phyloP scores from a whole-genome alignment of 1,284 basidiomycete genomes.

The Sphagnurus paluster region DNA sequence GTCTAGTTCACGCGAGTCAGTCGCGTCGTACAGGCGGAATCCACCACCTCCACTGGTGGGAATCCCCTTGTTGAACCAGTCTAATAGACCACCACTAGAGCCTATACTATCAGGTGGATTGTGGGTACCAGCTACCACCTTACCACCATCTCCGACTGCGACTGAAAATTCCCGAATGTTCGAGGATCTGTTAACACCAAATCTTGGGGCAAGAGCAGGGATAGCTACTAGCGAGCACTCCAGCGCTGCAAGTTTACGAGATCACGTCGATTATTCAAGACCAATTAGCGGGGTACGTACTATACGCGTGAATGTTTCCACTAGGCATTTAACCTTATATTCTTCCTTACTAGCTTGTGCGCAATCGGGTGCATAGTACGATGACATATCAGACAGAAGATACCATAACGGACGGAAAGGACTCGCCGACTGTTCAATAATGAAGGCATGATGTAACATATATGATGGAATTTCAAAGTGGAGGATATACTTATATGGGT shows the following conservation, averaged over 20 bases:
- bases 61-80: neutral
- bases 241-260: slow-evolving; percentile 21
- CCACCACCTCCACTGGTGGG: neutral
- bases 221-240: slow-evolving; percentile 17
- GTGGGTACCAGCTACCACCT: slow-evolving; percentile 14
- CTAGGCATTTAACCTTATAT: neutral
- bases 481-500: no score
- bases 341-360: slow-evolving; percentile 14
- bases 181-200: slow-evolving; percentile 20
- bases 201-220: slow-evolving; percentile 11
- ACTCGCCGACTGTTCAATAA: neutral
- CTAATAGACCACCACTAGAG: slow-evolving; percentile 4
- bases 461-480: no score
- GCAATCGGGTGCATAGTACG: slow-evolving; percentile 20
- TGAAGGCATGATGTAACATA: neutral
- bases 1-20: slow-evolving; percentile 11
- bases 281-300: slow-evolving; percentile 21
- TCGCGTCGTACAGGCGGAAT: neutral
- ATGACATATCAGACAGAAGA: slow-evolving; percentile 19
- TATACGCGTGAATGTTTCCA: neutral
- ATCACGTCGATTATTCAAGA: slow-evolving; percentile 23
- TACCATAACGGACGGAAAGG: slow-evolving; percentile 4
- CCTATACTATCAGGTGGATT: neutral
- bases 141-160: slow-evolving; percentile 17
- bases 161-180: slow-evolving; percentile 16